Evolutionary conservation across 108 stramenopile species (phyloP), one percentile per base, ranked within the genome.

Genomic region (Cyclotella kingstonii): DNA sequence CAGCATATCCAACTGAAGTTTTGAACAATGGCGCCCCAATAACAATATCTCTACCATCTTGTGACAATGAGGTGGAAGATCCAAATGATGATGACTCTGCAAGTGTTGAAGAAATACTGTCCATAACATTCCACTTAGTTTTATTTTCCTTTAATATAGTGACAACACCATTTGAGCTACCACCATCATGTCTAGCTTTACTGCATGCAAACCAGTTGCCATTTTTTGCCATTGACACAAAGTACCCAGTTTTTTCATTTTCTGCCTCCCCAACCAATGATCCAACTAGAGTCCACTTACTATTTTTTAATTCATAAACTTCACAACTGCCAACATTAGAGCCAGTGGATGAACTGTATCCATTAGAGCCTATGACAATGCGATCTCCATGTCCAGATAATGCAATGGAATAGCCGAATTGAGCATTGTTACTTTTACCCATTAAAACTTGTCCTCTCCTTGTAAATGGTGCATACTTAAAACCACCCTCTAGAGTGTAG

Each of bases 361-460:
- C 69, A 45, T 62, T 70, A 52, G 71, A 38, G 12, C 71, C 71
- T 33, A 73, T 34, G 30, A 49, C 64, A 0, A 73, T 22, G 29
- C 60, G 60, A 19, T 58, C 15, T 28, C 71, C 71, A 30, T 73
- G 56, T 21, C 71, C 51, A 7, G 71, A 73, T 23, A 73, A 30
- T 35, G 55, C 28, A 17, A 60, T 11, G 18, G 70, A 54, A 25
- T 49, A 52, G 12, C 70, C 70, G 43, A 63, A 71, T 17, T 71
- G 70, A 34, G 53, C 49, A 17, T 42, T 38, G 0, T 36, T 53
- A 18, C 9, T 22, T 1, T 3, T 39, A 11, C 61, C 69, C 10
- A 33, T 27, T 19, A 63, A 44, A 3, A 42, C 29, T 40, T 68
- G 67, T 14, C 58, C 68, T 25, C 17, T 34, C 19, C 53, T 60